Conservation (phyloP, 225 moss, liverwort and hornwort genomes). For the Pseudisothecium myosuroides region DNA sequence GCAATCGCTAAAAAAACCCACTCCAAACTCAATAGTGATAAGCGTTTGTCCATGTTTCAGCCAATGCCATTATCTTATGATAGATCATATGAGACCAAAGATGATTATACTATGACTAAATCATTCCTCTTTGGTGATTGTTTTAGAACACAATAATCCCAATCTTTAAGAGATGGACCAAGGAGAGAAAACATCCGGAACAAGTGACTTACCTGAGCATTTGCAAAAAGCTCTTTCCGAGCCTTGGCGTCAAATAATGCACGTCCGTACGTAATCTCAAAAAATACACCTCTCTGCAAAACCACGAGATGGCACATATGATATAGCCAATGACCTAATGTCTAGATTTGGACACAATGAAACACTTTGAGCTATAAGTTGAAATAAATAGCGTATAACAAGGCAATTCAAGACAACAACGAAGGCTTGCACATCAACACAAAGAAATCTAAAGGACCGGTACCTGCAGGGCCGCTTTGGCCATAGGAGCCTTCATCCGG, state of each 20-base stretch:
- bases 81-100: background rate
- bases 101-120: background rate
- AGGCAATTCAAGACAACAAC: background rate
- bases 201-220: conserved; percentile 48
- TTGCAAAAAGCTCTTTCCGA: conserved; percentile 73
- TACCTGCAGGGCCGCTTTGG: conserved; percentile 79
- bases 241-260: conserved; percentile 69
- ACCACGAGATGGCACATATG: background rate
- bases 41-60: background rate
- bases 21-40: background rate
- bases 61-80: background rate
- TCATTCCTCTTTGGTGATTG: background rate
- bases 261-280: conserved; percentile 77
- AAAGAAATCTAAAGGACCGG: background rate
- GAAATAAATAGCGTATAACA: background rate
- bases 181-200: background rate
- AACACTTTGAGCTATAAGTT: background rate
- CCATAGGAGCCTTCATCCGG: conserved; percentile 62
- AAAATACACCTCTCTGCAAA: conserved; percentile 75
- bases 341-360: background rate
- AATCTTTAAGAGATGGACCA: background rate
- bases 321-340: background rate
- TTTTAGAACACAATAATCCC: background rate
- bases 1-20: background rate
- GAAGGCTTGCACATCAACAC: background rate